Evolutionary conservation across 108 stramenopile genomes (phyloP).

Genomic region (Skeletonema tropicum): DNA sequence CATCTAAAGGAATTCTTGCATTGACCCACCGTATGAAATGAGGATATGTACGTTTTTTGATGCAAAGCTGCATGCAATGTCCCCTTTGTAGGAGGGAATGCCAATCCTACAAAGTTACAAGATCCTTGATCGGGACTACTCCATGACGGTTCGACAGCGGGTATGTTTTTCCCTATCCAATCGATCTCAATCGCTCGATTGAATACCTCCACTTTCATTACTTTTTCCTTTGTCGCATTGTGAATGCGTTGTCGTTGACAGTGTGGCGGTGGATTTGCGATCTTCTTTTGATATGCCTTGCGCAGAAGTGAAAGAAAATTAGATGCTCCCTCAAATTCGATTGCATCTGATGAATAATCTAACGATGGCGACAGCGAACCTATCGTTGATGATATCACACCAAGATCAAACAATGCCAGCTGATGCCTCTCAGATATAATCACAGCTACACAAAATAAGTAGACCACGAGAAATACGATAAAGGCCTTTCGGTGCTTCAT

Average conservation of each 20-base stretch:
- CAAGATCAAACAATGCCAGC: neutral
- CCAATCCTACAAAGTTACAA: conserved; percentile 11
- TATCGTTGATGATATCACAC: neutral
- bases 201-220: neutral
- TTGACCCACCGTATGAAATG: neutral
- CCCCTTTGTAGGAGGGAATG: conserved; percentile 1
- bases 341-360: neutral
- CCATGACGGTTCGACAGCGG: conserved; percentile 7
- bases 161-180: conserved; percentile 1
- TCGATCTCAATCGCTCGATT: conserved; percentile 8
- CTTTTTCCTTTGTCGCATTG: neutral
- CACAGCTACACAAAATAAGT: neutral
- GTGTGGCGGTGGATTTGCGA: conserved; percentile 8
- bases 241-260: neutral
- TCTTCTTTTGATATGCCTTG: neutral
- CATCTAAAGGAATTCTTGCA: neutral
- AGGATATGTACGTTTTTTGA: neutral
- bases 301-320: neutral
- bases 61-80: conserved; percentile 5
- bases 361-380: neutral
- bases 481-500: no score
- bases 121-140: neutral
- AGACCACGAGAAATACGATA: no score
- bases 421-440: neutral
- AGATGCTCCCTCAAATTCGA: conserved; percentile 6